Conservation (phyloP, 768 basidiomycete species). For the Tylopilus plumbeoviolaceoides region DNA sequence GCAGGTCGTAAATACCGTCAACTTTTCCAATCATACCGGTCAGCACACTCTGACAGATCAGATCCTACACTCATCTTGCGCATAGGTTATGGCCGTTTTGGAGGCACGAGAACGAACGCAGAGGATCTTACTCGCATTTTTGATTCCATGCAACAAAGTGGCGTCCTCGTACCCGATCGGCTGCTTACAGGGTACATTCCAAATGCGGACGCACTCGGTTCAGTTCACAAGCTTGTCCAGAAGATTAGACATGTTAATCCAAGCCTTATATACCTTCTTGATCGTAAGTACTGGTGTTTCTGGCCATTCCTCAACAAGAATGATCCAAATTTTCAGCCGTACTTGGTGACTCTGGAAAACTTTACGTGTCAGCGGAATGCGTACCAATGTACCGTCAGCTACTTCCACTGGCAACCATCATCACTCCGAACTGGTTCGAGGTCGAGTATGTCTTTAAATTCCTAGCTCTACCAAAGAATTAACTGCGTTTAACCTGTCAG, state of each 20-base stretch:
- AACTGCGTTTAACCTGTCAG: conserved; percentile 35
- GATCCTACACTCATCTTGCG: neutral
- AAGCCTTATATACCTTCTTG: conserved; percentile 77
- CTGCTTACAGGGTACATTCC: conserved; percentile 92
- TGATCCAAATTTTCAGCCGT: conserved; percentile 56
- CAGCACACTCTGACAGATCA: conserved; percentile 10
- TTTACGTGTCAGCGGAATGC: conserved; percentile 87
- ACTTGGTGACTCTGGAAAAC: conserved; percentile 83
- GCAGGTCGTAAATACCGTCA: conserved; percentile 85
- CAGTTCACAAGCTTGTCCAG: conserved; percentile 57
- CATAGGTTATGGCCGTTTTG: conserved; percentile 76
- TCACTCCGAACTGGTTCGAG: conserved; percentile 98
- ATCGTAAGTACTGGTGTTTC: conserved; percentile 57
- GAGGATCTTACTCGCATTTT: conserved; percentile 77
- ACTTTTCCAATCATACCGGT: conserved; percentile 95
- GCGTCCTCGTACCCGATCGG: conserved; percentile 65
- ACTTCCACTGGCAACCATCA: conserved; percentile 82
- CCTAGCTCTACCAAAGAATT: neutral
- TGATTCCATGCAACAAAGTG: conserved; percentile 66
- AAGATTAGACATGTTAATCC: conserved; percentile 58
- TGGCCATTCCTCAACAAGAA: neutral
- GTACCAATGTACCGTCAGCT: conserved; percentile 81
- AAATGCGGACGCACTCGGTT: conserved; percentile 69
- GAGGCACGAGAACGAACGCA: conserved; percentile 75
- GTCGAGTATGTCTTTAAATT: conserved; percentile 61